Base-by-base conservation (phyloP, 2,329 filamentous ascomycete genomes). In the Alternaria metachromatica region DNA sequence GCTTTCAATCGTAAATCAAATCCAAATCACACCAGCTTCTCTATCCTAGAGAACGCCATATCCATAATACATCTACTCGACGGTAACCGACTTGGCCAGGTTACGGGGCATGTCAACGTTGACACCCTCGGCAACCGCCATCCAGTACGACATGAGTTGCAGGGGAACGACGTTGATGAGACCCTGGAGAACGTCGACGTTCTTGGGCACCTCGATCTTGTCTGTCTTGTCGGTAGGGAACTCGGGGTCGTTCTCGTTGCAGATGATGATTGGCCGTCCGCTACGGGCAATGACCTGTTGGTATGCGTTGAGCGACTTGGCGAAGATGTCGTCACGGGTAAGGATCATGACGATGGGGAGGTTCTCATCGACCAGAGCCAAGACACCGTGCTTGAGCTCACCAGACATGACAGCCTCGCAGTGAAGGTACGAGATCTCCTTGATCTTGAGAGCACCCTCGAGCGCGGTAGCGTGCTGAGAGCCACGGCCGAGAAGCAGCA, bases 381-480 rank as follows among this genome's bases (percentile, higher is more conserved):
- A 86, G 56, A 99, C 96, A 87, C 96, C 96, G 83, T 99, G 96
- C 89, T 99, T 99, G 76, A 99, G 88, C 85, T 99, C 96, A 83
- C 96, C 96, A 69, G 96, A 98, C 96, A 99, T 99, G 86, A 99
- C 96, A 75, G 96, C 96, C 85, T 99, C 96, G 83, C 96, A 99
- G 84, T 99, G 96, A 64, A 99, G 92, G 84, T 99, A 99, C 18
- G 95, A 98, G 77, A 99, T 99, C 85, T 99, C 96, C 89, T 99
- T 99, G 84, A 99, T 99, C 88, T 99, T 99, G 73, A 99, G 87
- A 54, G 96, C 96, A 83, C 88, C 96, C 86, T 99, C 96, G 21
- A 99, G 89, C 60, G 96, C 96, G 75, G 96, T 99, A 64, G 95
- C 94, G 86, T 94, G 97, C 84, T 99, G 96, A 80, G 93, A 93